Conservation (phyloP, 441 rosid species). For the Gossypium aridum region DNA sequence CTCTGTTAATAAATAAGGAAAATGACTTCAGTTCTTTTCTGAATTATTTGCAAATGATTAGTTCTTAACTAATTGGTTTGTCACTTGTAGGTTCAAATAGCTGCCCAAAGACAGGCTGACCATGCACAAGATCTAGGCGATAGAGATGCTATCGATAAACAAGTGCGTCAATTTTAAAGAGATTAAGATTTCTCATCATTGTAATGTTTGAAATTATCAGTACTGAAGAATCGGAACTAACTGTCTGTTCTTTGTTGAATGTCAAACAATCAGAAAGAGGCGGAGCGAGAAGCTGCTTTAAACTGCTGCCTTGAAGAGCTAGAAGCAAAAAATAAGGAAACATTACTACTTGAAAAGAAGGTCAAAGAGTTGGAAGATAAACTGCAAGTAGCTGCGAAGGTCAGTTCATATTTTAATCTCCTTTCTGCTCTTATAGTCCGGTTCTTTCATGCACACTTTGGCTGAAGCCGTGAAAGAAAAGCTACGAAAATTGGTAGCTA, state of each 20-base stretch:
- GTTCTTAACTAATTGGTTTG: conserved; percentile 2
- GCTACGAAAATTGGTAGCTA: neutral
- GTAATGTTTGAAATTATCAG: neutral
- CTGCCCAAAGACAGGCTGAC: conserved; percentile 44
- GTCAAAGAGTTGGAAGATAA: conserved; percentile 69
- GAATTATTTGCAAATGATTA: neutral
- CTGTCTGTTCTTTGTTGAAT: neutral
- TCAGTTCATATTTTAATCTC: conserved; percentile 21
- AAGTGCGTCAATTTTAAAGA: conserved; percentile 49
- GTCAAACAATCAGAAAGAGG: conserved; percentile 42
- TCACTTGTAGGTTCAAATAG: conserved; percentile 26
- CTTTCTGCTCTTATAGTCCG: neutral
- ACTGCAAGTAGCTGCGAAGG: conserved; percentile 63
- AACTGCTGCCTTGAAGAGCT: conserved; percentile 60
- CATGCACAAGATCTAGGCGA: conserved; percentile 30
- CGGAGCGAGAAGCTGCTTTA: conserved; percentile 50
- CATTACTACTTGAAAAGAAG: conserved; percentile 41
- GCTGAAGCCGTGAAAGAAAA: neutral
- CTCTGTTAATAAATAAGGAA: conserved; percentile 12
- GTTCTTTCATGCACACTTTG: neutral
- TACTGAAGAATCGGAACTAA: neutral
- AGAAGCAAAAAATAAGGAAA: conserved; percentile 57
- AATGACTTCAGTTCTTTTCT: neutral
- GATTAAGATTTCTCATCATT: conserved; percentile 19
- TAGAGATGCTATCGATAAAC: conserved; percentile 33